Evolutionary conservation across 2,329 filamentous ascomycete genomes (phyloP), one percentile per base, ranked within the genome.

Genomic region (Fusarium albidum): DNA sequence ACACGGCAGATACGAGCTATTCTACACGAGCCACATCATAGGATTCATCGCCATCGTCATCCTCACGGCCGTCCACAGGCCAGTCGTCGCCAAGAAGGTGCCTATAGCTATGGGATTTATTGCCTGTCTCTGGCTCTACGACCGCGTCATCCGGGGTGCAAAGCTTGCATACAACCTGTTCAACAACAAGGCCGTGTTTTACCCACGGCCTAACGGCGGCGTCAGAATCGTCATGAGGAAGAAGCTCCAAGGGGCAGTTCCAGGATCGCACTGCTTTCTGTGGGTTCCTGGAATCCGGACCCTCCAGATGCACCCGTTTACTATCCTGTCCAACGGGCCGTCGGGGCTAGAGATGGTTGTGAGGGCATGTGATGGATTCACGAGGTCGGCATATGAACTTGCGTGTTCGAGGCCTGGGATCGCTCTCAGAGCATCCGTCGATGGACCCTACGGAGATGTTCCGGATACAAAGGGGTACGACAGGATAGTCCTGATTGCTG

Each of bases 291-390:
- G 71, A 3, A 75, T 86, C 29, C 76, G 80, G n/a, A 52, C 70
- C 2, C 72, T 79, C 14, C 77, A 85, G 62, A 81, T 73, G 1
- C 82, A 86, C 55, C 82, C 82, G 0, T 85, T 85, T 52, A 84
- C 81, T 0, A 79, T 84, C 32, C 77, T 81, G 26, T 68, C 71
- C 4, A 77, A 73, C 6, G 69, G 72, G 5, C 72, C 76, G 0
- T 63, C 59, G 1, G 71, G 66, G 2, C 52, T 81, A 26, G 80
- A 83, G 63, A 76, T 84, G 9, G 73, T 84, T 7, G 73, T 83
- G 54, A 78, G 78, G 45, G 74, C 80, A 0, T 75, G 79, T 48
- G 71, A 77, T 46, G 82, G 82, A 1, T 84, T 85, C 63, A 85
- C 81, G 1, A 72, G 74, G 6, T 77, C 80, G 44, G 71, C 84